Evolutionary conservation across 306 rosid species (phyloP).

Genomic region (Datisca glomerata): DNA sequence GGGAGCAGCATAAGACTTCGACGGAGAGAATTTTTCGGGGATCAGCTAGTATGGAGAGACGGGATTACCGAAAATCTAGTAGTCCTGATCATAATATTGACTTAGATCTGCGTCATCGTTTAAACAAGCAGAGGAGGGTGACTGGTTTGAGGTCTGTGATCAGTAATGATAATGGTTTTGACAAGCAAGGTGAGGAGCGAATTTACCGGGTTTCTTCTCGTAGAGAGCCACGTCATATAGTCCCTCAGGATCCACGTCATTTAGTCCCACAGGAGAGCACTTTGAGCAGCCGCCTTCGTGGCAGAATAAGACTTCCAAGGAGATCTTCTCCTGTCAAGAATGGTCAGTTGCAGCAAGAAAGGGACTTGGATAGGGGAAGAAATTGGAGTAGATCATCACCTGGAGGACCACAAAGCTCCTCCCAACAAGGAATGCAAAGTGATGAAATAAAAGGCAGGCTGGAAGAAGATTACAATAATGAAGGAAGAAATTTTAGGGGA

Average conservation of each 20-base stretch:
- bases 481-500: constrained; percentile 37
- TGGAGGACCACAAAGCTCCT: constrained; percentile 39
- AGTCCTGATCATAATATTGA: constrained; percentile 65
- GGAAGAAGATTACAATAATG: constrained; percentile 35
- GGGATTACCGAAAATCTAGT: constrained; percentile 43
- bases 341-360: constrained; percentile 31
- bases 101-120: constrained; percentile 59
- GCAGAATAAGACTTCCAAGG: constrained; percentile 70
- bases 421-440: constrained; percentile 50
- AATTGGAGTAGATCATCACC: constrained; percentile 44
- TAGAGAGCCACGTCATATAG: constrained; percentile 49
- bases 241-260: too few relatives aligned
- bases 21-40: constrained; percentile 32
- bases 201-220: constrained; percentile 23
- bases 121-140: constrained; percentile 69
- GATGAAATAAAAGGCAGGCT: constrained; percentile 65
- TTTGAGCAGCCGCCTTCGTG: constrained; percentile 57
- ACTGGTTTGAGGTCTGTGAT: constrained; percentile 78
- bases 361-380: constrained; percentile 54
- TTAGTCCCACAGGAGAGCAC: constrained; percentile 44
- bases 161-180: constrained; percentile 35
- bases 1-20: constrained; percentile 67
- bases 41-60: constrained; percentile 47
- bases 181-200: constrained; percentile 42
- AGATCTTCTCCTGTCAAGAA: constrained; percentile 24